These are phyloP conservation scores for Solanum raphanifolium DNA, from an alignment of 257 asterid genomes.

Conservation along the genomic window DNA sequence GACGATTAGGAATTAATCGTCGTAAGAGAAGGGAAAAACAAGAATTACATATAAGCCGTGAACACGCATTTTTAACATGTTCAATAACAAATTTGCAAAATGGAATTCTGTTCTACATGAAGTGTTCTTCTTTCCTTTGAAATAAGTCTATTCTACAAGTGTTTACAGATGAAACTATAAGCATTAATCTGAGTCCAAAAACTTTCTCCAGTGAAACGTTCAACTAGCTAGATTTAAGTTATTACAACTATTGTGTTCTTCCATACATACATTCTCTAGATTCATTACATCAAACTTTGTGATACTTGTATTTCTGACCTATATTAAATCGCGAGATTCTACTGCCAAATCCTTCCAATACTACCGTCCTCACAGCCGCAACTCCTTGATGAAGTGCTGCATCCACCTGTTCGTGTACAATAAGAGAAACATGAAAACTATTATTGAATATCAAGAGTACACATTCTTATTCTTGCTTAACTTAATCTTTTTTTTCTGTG, in stretches of 20 bases:
- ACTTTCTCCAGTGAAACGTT: neutral
- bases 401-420: conserved; percentile 41
- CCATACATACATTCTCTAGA: neutral
- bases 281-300: conserved; percentile 35
- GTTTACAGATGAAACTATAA: no score
- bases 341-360: conserved; percentile 65
- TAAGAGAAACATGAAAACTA: neutral
- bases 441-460: neutral
- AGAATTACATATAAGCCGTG: no score
- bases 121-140: no score
- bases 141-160: no score
- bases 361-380: conserved; percentile 59
- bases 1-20: no score
- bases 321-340: conserved; percentile 74
- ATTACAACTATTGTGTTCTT: neutral
- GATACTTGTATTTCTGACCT: conserved; percentile 88
- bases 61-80: no score
- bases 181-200: no score
- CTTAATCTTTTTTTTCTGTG: neutral
- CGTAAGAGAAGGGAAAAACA: no score
- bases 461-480: neutral
- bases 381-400: conserved; percentile 80
- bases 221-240: neutral
- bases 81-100: no score
- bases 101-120: no score